A percentile compares a stretch with the other conserved stretches of the same genome.
These are phyloP conservation scores for Colletotrichum ledebouriae DNA, from an alignment of 2,329 filamentous ascomycete species.

Conservation along the genomic window DNA sequence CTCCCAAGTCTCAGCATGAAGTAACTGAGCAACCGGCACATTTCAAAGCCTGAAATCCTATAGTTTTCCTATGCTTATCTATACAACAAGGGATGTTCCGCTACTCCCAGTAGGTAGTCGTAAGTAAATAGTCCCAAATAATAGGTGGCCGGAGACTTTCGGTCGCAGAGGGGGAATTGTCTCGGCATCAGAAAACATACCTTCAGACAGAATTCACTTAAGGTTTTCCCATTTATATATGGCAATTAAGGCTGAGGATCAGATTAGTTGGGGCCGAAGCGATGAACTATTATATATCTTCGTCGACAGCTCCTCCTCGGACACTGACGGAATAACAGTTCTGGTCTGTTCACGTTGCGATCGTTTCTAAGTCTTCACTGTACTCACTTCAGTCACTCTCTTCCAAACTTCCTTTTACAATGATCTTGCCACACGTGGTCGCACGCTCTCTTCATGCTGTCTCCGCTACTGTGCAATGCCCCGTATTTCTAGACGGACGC, in stretches of 20 bases:
- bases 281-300: constrained; percentile 4
- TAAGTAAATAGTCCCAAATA: too few species aligned
- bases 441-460: constrained; percentile 22
- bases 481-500: constrained; percentile 49
- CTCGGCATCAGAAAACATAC: too few species aligned
- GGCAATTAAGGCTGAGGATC: constrained; percentile 6
- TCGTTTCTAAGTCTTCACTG: neutral
- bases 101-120: too few species aligned
- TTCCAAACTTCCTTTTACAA: neutral
- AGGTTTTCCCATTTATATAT: constrained; percentile 20
- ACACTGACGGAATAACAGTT: neutral
- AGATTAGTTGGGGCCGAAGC: constrained; percentile 2
- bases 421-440: constrained; percentile 29
- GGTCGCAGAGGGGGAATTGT: too few species aligned
- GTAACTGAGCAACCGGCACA: too few species aligned
- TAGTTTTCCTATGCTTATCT: too few species aligned
- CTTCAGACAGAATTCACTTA: neutral
- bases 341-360: neutral
- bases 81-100: too few species aligned
- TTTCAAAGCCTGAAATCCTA: too few species aligned
- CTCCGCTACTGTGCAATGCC: constrained; percentile 48
- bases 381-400: constrained; percentile 15
- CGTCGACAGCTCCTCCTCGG: neutral
- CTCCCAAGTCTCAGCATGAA: too few species aligned
- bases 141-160: too few species aligned